Conservation (phyloP, 345 rosid genomes). For the Chamaenerion angustifolium region DNA sequence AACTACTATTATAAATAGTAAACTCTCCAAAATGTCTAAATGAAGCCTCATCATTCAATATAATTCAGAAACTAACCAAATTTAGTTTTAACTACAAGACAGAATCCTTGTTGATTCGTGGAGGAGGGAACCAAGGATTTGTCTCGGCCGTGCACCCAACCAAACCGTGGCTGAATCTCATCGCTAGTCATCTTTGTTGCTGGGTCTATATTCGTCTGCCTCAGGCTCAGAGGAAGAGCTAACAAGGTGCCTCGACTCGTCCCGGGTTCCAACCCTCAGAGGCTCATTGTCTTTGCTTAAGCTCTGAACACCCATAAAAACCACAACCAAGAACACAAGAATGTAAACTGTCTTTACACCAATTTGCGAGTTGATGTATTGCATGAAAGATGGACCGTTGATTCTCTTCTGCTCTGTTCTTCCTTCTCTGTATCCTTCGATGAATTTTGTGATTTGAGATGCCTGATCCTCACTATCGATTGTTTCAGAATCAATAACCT, state of each 20-base stretch:
- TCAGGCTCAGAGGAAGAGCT: conserved; percentile 23
- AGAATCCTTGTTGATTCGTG: too few relatives aligned
- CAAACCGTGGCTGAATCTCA: not conserved
- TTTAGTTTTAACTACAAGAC: too few relatives aligned
- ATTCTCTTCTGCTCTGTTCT: conserved; percentile 35
- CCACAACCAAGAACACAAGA: conserved; percentile 53
- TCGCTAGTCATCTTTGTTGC: conserved; percentile 54
- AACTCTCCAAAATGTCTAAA: too few relatives aligned
- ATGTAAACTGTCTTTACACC: conserved; percentile 46
- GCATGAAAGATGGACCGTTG: conserved; percentile 63
- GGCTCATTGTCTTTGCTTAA: conserved; percentile 38
- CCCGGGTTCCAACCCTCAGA: conserved; percentile 28
- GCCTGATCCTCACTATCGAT: conserved; percentile 60
- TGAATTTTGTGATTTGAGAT: conserved; percentile 55
- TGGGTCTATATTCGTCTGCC: conserved; percentile 23
- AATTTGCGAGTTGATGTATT: conserved; percentile 49
- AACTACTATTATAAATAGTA: too few relatives aligned
- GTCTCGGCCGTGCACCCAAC: too few relatives aligned
- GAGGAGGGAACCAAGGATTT: too few relatives aligned
- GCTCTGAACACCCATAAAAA: conserved; percentile 40
- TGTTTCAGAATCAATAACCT: conserved; percentile 56
- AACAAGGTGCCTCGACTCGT: conserved; percentile 10
- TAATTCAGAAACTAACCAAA: too few relatives aligned
- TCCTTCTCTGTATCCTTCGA: conserved; percentile 78
- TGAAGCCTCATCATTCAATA: too few relatives aligned